Base-by-base conservation (phyloP, 805 yeast genomes). In the Sugiyamaella smithiae region DNA sequence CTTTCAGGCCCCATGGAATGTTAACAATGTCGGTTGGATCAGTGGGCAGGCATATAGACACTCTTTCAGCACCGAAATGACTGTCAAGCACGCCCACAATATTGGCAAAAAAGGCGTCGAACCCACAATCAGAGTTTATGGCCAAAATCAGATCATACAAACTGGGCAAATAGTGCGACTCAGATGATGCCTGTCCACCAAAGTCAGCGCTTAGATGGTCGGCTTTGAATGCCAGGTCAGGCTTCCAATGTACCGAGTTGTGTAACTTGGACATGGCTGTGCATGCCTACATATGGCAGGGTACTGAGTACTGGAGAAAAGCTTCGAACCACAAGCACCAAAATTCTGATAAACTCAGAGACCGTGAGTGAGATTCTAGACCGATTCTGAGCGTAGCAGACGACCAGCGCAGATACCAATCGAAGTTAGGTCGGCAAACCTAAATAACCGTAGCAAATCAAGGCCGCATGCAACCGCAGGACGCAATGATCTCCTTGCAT, bases 1-100 rank as follows among this genome's bases (percentile, higher is more conserved):
- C 66, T 44, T 59, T 59, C 16, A 65, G 51, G 11, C 65, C 67
- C 68, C 68, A 65, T 0, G 68, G 68, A 19, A 59, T 58, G 49
- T 60, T 62, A 14, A 52, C 48, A 7, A 61, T 53, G 38, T 65
- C 68, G 11, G 68, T 58, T 17, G 64, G 53, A 48, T 65, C 68
- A 22, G 55, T 52, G 2, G 68, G 68, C 4, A 60, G 48, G 29
- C 57, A 38, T 3, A 65, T 46, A n/a, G 63, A 54, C 5, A 56
- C 56, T 4, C 66, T 49, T 44, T 59, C 52, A 19, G 67, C 67
- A 24, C 56, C 57, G 40, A 57, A 65, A 22, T 54, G 45, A n/a
- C 49, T 43, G 32, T 54, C 57, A 11, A 64, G 54, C 12, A 64
- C 53, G 2, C 45, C 50, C 2, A 56, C 51, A 12, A 63, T 38